Evolutionary conservation across 2,329 filamentous ascomycete species (phyloP), one percentile per base, ranked within the genome.

Genomic region (Zelopaecilomyces penicillatus): DNA sequence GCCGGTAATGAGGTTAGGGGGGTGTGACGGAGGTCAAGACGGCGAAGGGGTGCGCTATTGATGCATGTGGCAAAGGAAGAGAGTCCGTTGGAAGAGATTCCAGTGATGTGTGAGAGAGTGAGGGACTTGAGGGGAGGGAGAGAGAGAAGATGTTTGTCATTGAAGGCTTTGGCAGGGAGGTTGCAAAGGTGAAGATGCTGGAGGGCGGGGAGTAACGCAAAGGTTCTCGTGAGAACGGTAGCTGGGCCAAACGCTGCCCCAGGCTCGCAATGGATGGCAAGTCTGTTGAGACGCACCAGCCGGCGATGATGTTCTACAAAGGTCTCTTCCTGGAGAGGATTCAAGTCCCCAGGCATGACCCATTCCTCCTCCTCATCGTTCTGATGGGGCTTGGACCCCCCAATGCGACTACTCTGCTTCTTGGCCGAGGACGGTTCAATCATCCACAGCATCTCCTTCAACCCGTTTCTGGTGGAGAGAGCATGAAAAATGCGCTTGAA

Each of bases 391-490:
- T 19, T 19, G 19, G 19, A 19, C 19, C 31, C 46, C 2, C 50
- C 47, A 29, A 49, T 56, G 6, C 46, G 56, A 6, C 47, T 63
- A 60, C 48, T 62, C 63, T 37, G 12, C 12, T 34, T 34, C 32
- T 34, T 34, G 2, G 12, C 9, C 8, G 47, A 49, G 6, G 57
- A 51, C 5, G 54, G 64, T 50, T 75, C 70, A 12, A 83, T 53
- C 11, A 78, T 62, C 80, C 80, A 83, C 34, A 73, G 69, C 65
- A 80, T 78, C 50, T 80, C 72, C 53, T 69, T 73, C 9, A 83
- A 64, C 9, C 74, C 71, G 27, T 54, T 58, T 28, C 80, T 66
- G 0, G 78, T 79, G 5, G 77, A 76, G 12, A 84, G 57, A 0
- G 80, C 78, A 48, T 83, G 73, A 45, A 77, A 73, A 7, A 80